These are phyloP conservation scores for Saccharomycopsis sp. DNA, from an alignment of 805 yeast genomes.

Conservation along the genomic window DNA sequence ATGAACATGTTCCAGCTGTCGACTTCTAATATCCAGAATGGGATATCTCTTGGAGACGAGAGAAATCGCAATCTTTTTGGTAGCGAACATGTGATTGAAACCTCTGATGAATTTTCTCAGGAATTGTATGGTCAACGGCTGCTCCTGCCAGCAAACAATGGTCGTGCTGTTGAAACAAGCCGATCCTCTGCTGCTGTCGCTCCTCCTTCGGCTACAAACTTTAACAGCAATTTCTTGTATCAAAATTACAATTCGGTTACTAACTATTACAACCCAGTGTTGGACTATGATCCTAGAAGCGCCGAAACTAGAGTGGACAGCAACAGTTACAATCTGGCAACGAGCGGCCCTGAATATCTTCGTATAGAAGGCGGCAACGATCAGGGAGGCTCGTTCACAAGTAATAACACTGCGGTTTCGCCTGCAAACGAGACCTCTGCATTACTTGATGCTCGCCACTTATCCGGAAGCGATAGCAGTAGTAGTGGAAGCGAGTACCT, in stretches of 20 bases:
- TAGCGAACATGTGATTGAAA: neutral
- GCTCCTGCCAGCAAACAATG: neutral
- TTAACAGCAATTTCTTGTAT: neutral
- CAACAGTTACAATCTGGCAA: neutral
- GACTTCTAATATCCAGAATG: neutral
- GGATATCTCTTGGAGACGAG: neutral
- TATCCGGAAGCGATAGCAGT: neutral
- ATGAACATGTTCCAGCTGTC: neutral
- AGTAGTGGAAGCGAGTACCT: neutral
- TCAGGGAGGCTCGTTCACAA: neutral
- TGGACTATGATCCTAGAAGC: conserved; percentile 3
- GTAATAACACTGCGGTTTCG: neutral
- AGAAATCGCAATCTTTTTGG: too few relatives aligned
- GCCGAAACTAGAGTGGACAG: neutral
- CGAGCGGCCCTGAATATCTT: neutral
- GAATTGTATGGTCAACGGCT: conserved; percentile 1
- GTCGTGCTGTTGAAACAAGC: conserved; percentile 10
- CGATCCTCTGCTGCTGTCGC: conserved; percentile 7
- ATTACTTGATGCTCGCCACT: neutral
- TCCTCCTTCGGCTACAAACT: neutral
- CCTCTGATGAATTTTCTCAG: neutral
- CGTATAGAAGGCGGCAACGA: neutral
- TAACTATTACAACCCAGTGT: conserved; percentile 3
- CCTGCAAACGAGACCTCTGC: neutral
- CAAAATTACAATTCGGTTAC: conserved; percentile 5